These are phyloP conservation scores for Candida berthetii DNA, from an alignment of 805 yeast genomes.

Conservation along the genomic window DNA sequence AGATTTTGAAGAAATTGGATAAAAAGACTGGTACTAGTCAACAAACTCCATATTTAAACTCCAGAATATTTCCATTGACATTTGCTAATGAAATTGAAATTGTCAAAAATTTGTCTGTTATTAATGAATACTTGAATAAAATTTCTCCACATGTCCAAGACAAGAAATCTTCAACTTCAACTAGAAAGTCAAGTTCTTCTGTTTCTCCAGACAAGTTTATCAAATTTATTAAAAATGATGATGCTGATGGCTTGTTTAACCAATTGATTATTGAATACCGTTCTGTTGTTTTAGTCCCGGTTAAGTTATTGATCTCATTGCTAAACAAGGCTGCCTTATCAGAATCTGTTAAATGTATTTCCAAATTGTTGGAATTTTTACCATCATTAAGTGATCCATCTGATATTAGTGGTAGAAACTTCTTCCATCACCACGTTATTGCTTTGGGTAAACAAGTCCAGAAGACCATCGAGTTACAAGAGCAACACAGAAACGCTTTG, in stretches of 20 bases:
- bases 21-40: conserved; percentile 65
- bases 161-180: conserved; percentile 1
- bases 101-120: conserved; percentile 41
- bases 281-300: conserved; percentile 43
- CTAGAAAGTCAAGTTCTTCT: conserved; percentile 6
- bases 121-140: conserved; percentile 46
- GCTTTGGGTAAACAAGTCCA: conserved; percentile 63
- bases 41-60: conserved; percentile 49
- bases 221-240: conserved; percentile 32
- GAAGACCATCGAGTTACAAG: conserved; percentile 9
- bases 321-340: conserved; percentile 58
- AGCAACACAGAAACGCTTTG: conserved; percentile 3
- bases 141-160: conserved; percentile 36
- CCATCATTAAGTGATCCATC: conserved; percentile 53
- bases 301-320: conserved; percentile 51
- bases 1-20: conserved; percentile 86
- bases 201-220: conserved; percentile 15
- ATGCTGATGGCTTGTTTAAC: conserved; percentile 34
- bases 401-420: conserved; percentile 78
- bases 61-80: conserved; percentile 67
- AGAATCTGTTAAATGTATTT: conserved; percentile 54
- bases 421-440: conserved; percentile 79
- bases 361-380: conserved; percentile 41
- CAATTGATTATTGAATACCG: conserved; percentile 37
- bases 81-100: conserved; percentile 70